Evolutionary conservation across 2,329 filamentous ascomycete species (phyloP).

Genomic region (Pyricularia pennisetigena): DNA sequence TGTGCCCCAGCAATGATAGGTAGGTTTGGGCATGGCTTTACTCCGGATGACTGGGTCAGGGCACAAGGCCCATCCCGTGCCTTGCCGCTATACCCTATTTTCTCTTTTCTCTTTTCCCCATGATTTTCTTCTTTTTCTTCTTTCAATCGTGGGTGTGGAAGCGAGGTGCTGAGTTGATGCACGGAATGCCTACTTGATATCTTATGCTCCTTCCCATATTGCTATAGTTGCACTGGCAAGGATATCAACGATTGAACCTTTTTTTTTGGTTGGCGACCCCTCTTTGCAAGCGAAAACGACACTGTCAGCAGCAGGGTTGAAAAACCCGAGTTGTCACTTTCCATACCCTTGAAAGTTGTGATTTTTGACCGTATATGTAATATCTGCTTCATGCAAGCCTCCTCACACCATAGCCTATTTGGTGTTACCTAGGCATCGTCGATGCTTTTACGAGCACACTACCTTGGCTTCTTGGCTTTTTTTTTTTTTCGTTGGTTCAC

Average conservation of each 20-base stretch:
- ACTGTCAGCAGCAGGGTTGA: not conserved
- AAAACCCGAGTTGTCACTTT: not conserved
- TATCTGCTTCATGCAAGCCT: not conserved
- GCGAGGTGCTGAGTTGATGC: not conserved
- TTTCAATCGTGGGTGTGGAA: not conserved
- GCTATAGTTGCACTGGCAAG: too few relatives aligned
- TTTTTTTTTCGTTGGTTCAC: too few relatives aligned
- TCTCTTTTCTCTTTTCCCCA: not conserved
- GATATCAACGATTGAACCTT: too few relatives aligned
- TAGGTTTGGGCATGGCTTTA: not conserved
- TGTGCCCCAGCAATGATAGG: not conserved
- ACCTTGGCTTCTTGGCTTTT: not conserved
- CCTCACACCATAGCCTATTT: not conserved
- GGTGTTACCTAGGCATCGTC: not conserved
- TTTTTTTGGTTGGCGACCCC: not conserved
- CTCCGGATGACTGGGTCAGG: not conserved
- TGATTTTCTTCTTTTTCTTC: not conserved
- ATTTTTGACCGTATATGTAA: not conserved
- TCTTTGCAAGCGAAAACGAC: not conserved
- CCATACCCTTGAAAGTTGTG: not conserved
- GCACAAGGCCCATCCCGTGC: not conserved
- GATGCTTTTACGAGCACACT: not conserved
- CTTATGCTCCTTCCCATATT: not conserved
- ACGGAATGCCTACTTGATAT: not conserved
- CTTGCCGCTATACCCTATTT: not conserved